phyloP scores from a whole-genome alignment of 2,329 filamentous ascomycete genomes.

The Periconia sp. region DNA sequence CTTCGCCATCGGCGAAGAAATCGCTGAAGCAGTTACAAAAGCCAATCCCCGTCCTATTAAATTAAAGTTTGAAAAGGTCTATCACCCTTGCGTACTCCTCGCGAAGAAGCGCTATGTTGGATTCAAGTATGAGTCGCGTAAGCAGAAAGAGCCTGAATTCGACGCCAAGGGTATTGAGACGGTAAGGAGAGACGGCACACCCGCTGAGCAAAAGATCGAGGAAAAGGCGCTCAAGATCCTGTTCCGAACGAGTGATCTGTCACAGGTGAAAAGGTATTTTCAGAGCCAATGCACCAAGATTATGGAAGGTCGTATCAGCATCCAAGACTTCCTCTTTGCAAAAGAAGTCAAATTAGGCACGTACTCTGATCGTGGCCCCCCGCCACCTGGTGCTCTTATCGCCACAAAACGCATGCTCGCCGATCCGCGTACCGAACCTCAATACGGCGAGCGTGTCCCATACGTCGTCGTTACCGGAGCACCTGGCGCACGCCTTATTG shows the following conservation, averaged over 20 bases:
- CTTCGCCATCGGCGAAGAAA: conserved; percentile 91
- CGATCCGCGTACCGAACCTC: conserved; percentile 85
- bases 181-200: conserved; percentile 90
- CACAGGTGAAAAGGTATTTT: conserved; percentile 87
- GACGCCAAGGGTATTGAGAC: conserved; percentile 99
- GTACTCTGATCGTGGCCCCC: conserved; percentile 80
- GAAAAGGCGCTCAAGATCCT: conserved; percentile 88
- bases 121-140: conserved; percentile 87
- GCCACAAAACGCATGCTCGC: conserved; percentile 84
- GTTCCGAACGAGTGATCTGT: conserved; percentile 89
- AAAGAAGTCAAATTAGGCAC: conserved; percentile 89
- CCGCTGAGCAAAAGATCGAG: conserved; percentile 95
- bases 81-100: conserved; percentile 90
- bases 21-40: conserved; percentile 83
- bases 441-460: conserved; percentile 92
- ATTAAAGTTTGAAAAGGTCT: conserved; percentile 98
- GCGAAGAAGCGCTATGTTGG: conserved; percentile 99
- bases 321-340: conserved; percentile 96
- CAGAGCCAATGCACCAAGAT: conserved; percentile 90
- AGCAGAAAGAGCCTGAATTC: conserved; percentile 82
- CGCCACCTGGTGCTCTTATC: conserved; percentile 87
- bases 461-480: conserved; percentile 92
- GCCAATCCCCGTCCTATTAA: conserved; percentile 92
- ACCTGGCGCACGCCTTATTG: conserved; percentile 82
- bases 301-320: conserved; percentile 83